Conservation (phyloP, 2,329 filamentous ascomycete genomes). For the Penicillium sp. region DNA sequence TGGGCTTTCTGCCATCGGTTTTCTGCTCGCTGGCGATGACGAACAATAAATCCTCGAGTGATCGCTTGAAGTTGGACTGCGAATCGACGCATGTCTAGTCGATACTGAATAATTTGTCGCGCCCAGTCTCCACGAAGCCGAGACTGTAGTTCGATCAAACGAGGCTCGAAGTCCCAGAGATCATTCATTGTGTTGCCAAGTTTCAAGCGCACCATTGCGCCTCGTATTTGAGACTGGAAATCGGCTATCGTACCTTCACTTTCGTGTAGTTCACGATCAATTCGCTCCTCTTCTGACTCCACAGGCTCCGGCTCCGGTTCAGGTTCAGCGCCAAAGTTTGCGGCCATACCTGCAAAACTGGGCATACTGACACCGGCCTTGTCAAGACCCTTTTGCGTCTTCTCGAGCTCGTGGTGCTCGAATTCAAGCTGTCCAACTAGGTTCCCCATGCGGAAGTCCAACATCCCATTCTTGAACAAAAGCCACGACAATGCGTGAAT, state of each 20-base stretch:
- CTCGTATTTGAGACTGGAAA: slow-evolving; percentile 83
- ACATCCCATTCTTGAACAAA: slow-evolving; percentile 91
- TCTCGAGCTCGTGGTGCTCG: slow-evolving; percentile 95
- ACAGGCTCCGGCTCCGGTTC: slow-evolving; percentile 71
- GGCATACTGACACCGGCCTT: slow-evolving; percentile 95
- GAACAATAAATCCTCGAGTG: slow-evolving; percentile 74
- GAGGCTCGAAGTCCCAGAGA: slow-evolving; percentile 83
- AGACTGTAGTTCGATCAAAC: slow-evolving; percentile 80
- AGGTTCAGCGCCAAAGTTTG: slow-evolving; percentile 87
- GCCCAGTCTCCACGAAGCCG: slow-evolving; percentile 86
- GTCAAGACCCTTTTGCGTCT: slow-evolving; percentile 95
- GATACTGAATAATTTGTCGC: slow-evolving; percentile 80
- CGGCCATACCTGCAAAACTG: slow-evolving; percentile 96
- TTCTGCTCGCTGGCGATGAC: slow-evolving; percentile 65
- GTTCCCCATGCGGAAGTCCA: slow-evolving; percentile 95
- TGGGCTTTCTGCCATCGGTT: slow-evolving; percentile 74
- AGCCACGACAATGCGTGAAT: slow-evolving; percentile 97
- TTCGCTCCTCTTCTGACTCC: slow-evolving; percentile 88
- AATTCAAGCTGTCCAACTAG: slow-evolving; percentile 95
- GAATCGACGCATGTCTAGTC: slow-evolving; percentile 80
- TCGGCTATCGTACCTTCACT: slow-evolving; percentile 74
- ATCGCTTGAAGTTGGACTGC: slow-evolving; percentile 79
- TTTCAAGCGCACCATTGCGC: slow-evolving; percentile 74
- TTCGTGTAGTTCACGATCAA: slow-evolving; percentile 79
- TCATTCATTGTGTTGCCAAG: slow-evolving; percentile 84